A percentile compares a stretch with the other conserved stretches of the same genome.
Conservation (phyloP, 768 basidiomycete genomes). For the Sutorius australiensis region DNA sequence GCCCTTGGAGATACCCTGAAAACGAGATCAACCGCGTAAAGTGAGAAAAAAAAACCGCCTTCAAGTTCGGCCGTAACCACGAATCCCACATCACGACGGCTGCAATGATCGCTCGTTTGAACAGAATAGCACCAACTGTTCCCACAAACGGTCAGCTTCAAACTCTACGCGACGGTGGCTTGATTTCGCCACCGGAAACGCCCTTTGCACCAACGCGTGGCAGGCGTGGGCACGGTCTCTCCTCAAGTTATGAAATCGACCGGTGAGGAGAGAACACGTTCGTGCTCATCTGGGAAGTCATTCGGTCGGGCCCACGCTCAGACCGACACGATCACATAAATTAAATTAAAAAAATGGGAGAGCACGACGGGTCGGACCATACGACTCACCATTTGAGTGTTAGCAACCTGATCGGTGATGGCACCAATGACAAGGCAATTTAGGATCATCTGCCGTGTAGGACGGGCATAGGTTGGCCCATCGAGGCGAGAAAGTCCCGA, state of each 20-base stretch:
- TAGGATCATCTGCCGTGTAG: background rate
- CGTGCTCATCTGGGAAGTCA: background rate
- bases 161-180: background rate
- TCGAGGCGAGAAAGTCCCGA: background rate
- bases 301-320: background rate
- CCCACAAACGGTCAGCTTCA: constrained; percentile 1
- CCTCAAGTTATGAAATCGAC: background rate
- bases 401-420: background rate
- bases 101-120: background rate
- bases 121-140: background rate
- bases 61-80: constrained; percentile 5
- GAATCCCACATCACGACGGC: background rate
- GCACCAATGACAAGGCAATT: background rate
- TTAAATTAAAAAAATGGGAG: background rate
- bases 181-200: background rate
- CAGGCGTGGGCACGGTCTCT: background rate
- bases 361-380: background rate
- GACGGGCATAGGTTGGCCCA: background rate
- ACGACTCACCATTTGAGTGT: background rate
- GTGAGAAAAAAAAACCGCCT: background rate
- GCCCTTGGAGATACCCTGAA: background rate
- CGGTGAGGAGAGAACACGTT: background rate
- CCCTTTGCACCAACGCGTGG: background rate
- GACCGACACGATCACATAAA: background rate
- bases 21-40: background rate